phyloP scores from a whole-genome alignment of 2,329 filamentous ascomycete genomes.

The Hypomyces perniciosus region DNA sequence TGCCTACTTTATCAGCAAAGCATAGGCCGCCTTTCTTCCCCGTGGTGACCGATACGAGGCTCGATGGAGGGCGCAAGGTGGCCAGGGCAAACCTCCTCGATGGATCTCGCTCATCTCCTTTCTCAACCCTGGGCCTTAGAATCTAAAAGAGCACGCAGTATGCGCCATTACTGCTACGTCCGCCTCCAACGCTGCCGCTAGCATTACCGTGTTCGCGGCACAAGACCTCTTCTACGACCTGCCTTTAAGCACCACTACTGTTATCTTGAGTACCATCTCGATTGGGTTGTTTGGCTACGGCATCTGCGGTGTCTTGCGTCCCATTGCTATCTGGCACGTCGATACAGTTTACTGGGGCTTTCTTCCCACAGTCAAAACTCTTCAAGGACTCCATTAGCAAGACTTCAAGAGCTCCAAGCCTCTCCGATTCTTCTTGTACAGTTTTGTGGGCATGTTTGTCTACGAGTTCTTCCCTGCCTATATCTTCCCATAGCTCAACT shows the following conservation, averaged over 20 bases:
- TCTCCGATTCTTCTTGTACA: constrained; percentile 47
- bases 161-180: constrained; percentile 49
- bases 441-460: constrained; percentile 40
- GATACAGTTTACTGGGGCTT: constrained; percentile 52
- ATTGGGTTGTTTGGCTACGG: constrained; percentile 52
- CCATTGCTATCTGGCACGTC: constrained; percentile 49
- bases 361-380: constrained; percentile 46
- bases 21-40: constrained; percentile 24
- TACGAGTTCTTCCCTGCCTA: constrained; percentile 52
- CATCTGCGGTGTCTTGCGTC: constrained; percentile 46
- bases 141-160: constrained; percentile 51
- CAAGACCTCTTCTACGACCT: constrained; percentile 48
- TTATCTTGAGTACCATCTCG: constrained; percentile 45
- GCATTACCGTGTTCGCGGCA: constrained; percentile 38
- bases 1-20: constrained; percentile 48
- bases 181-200: constrained; percentile 42
- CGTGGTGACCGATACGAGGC: constrained; percentile 46
- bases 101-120: constrained; percentile 38
- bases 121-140: constrained; percentile 47
- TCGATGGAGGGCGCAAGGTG: constrained; percentile 38
- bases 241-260: constrained; percentile 38
- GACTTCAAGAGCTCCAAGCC: constrained; percentile 44
- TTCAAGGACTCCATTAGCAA: constrained; percentile 51
- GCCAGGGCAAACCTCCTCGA: constrained; percentile 34
- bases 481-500: constrained; percentile 50